phyloP scores from a whole-genome alignment of 306 rosid genomes.

The Castanea mollissima region DNA sequence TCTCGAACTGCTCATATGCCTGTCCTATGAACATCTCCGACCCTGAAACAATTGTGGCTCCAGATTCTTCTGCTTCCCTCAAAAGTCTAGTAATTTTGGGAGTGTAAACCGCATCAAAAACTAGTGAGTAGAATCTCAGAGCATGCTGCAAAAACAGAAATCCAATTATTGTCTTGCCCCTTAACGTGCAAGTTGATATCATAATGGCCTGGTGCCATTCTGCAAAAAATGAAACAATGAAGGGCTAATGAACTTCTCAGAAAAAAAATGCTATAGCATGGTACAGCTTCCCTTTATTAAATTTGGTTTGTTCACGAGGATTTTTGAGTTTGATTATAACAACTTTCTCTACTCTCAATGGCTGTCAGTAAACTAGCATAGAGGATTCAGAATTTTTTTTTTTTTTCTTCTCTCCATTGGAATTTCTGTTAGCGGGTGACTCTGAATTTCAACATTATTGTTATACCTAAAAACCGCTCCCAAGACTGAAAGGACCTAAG shows the following conservation, averaged over 20 bases:
- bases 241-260: neutral
- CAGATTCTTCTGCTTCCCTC: conserved; percentile 86
- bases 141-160: conserved; percentile 64
- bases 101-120: conserved; percentile 89
- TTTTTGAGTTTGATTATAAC: neutral
- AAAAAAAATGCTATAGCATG: neutral
- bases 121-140: conserved; percentile 63
- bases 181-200: conserved; percentile 19
- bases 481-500: neutral
- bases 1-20: conserved; percentile 79
- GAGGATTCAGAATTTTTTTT: neutral
- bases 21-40: conserved; percentile 88
- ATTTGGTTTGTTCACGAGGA: neutral
- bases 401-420: neutral
- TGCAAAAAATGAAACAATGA: conserved; percentile 1
- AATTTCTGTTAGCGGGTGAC: neutral
- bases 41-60: conserved; percentile 72
- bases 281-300: neutral
- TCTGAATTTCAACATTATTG: neutral
- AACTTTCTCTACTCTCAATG: neutral
- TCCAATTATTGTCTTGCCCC: conserved; percentile 22
- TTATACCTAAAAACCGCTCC: neutral
- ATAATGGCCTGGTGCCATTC: conserved; percentile 8
- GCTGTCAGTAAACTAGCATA: neutral
- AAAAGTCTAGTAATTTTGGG: conserved; percentile 84